These are phyloP conservation scores for Zygosaccharomyces pseudobailii DNA, from an alignment of 1,139 yeast genomes.

Conservation along the genomic window DNA sequence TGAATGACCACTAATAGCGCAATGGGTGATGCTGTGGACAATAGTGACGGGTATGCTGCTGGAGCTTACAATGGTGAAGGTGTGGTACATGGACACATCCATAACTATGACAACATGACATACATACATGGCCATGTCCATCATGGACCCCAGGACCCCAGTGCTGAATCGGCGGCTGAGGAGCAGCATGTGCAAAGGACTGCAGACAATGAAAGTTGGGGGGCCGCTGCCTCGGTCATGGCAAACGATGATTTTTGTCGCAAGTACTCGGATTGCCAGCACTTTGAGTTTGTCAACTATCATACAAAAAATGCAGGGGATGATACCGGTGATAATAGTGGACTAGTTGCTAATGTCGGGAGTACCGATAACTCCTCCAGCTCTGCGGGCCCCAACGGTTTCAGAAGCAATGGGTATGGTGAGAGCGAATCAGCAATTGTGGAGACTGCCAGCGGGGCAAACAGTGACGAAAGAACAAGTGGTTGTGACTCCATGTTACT, in stretches of 20 bases:
- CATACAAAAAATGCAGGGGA: constrained; percentile 17
- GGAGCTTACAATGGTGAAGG: constrained; percentile 36
- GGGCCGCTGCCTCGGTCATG: neutral
- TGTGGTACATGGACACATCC: constrained; percentile 61
- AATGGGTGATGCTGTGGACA: neutral
- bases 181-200: neutral
- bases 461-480: neutral
- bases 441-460: neutral
- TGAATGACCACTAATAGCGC: constrained; percentile 1
- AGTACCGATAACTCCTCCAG: neutral
- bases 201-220: neutral
- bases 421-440: neutral
- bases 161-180: constrained; percentile 1
- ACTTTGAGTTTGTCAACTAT: constrained; percentile 39
- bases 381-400: neutral
- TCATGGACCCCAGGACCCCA: constrained; percentile 20
- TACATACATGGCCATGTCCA: constrained; percentile 44
- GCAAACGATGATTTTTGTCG: constrained; percentile 6
- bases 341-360: neutral
- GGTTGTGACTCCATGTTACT: neutral
- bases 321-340: neutral
- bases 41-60: neutral
- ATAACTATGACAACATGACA: neutral
- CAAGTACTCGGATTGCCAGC: constrained; percentile 35
- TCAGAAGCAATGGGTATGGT: neutral